phyloP scores from a whole-genome alignment of 179 eudicot genomes.

The Corrigiola litoralis region DNA sequence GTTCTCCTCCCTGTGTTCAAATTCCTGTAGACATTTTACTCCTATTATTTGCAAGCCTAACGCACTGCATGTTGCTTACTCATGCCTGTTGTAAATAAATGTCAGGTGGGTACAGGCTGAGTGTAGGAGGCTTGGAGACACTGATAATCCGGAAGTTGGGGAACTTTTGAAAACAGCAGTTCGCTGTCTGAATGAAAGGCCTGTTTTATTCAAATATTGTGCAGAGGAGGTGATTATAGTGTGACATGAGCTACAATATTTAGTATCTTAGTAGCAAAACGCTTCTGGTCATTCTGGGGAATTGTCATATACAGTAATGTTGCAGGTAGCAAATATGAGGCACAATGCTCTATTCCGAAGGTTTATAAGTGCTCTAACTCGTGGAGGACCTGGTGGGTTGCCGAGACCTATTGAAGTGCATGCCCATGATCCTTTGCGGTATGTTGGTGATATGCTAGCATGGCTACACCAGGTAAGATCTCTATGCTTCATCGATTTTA shows the following conservation, averaged over 20 bases:
- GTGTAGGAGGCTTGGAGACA: constrained; percentile 87
- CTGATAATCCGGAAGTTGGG: constrained; percentile 93
- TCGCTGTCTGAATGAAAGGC: constrained; percentile 91
- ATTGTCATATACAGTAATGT: neutral
- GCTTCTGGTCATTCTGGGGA: neutral
- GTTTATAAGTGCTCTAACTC: constrained; percentile 96
- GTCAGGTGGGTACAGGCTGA: constrained; percentile 96
- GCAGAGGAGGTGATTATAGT: constrained; percentile 80
- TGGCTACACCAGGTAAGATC: constrained; percentile 87
- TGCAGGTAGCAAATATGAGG: constrained; percentile 95
- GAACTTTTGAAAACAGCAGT: constrained; percentile 88
- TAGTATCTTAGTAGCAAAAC: neutral
- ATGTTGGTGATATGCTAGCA: constrained; percentile 97
- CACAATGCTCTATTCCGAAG: constrained; percentile 93
- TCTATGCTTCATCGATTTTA: neutral
- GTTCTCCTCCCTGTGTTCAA: neutral
- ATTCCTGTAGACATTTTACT: neutral
- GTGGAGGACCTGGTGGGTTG: constrained; percentile 99
- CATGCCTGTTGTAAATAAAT: constrained; percentile 12
- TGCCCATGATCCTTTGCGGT: constrained; percentile 98
- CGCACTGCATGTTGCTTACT: neutral
- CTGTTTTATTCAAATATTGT: constrained; percentile 94
- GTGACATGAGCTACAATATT: neutral
- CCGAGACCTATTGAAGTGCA: constrained; percentile 99
- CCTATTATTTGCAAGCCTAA: neutral